Base-by-base conservation (phyloP, 495 filamentous ascomycete genomes). In the Penicillium longicatenatum region DNA sequence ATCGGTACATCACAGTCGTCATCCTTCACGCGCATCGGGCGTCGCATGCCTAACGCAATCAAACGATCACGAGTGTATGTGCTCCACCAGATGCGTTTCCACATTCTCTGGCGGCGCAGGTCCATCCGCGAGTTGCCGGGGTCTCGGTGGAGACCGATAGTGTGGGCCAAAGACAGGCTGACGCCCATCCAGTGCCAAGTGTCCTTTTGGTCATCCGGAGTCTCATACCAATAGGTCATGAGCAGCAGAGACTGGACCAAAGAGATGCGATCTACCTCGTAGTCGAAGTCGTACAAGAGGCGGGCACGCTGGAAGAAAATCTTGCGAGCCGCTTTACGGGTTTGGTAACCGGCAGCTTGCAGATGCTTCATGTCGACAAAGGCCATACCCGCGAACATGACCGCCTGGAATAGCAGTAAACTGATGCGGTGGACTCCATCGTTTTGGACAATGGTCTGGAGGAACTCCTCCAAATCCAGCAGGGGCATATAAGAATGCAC, bases 21-120 rank as follows among this genome's bases (percentile, higher is more conserved):
- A 60, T 89, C 86, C 79, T 95, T 94, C 71, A 96, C 91, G 42
- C 91, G 79, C 58, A 90, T 93, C 10, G 91, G 92, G 57, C 92
- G 83, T 50, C 92, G 83, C 91, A 96, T 95, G 35, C 92, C 92
- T 19, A 96, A 70, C 6, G 92, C 92, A 56, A 97, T 88, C 33
- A 95, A 73, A 42, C 91, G 89, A 72, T 97, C 92, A 42, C 91
- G 85, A 80, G 93, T 94, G 63, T 93, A 94, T 54, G 88, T 92
- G 47, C 89, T 92, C 92, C 92, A 96, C 92, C 92, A 97, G 54
- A 97, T 91, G 31, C 91, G 79, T 71, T 92, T 95, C 90, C 90
- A 93, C 60, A 96, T 76, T 58, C 83, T 86, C 64, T 89, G 87
- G 68, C 85, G 84, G 52, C 83, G 79, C 19, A 79, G 64, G 26